phyloP scores from a whole-genome alignment of 2,329 filamentous ascomycete genomes.

The Diaporthe velutina region DNA sequence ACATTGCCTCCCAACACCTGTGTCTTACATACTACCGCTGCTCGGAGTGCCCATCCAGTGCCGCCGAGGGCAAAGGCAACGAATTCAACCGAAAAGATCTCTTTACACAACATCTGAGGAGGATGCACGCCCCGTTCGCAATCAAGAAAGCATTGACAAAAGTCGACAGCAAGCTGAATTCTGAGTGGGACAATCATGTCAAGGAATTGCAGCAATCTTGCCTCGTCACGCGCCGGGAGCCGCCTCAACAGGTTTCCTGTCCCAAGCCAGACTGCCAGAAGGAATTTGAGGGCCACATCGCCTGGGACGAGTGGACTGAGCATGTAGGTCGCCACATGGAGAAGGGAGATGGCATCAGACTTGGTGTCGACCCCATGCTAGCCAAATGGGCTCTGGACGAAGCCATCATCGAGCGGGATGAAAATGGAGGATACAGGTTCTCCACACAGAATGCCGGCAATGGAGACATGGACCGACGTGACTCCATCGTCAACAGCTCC shows the following conservation, averaged over 20 bases:
- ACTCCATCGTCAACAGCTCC: conserved; percentile 41
- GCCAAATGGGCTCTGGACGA: conserved; percentile 74
- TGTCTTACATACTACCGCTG: conserved; percentile 75
- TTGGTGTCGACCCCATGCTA: conserved; percentile 70
- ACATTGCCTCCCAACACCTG: conserved; percentile 91
- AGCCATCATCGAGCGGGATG: conserved; percentile 70
- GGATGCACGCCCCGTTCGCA: conserved; percentile 87
- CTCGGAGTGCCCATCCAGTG: conserved; percentile 69
- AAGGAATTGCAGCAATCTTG: conserved; percentile 82
- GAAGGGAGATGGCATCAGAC: conserved; percentile 70
- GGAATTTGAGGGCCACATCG: conserved; percentile 77
- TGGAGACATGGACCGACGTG: conserved; percentile 43
- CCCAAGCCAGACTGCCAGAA: conserved; percentile 78
- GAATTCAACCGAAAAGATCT: conserved; percentile 96
- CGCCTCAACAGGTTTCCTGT: conserved; percentile 80
- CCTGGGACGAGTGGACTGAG: conserved; percentile 93
- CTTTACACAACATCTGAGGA: conserved; percentile 92
- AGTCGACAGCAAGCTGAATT: conserved; percentile 69
- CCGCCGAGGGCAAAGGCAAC: conserved; percentile 69
- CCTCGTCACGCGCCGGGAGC: conserved; percentile 75
- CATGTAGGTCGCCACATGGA: conserved; percentile 94
- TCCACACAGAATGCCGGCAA: conserved; percentile 55
- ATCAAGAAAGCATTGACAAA: conserved; percentile 70
- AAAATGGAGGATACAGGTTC: conserved; percentile 69
- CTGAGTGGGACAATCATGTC: conserved; percentile 74